Evolutionary conservation across 1,139 yeast genomes (phyloP).

Genomic region (Debaryomycetaceae sp.): DNA sequence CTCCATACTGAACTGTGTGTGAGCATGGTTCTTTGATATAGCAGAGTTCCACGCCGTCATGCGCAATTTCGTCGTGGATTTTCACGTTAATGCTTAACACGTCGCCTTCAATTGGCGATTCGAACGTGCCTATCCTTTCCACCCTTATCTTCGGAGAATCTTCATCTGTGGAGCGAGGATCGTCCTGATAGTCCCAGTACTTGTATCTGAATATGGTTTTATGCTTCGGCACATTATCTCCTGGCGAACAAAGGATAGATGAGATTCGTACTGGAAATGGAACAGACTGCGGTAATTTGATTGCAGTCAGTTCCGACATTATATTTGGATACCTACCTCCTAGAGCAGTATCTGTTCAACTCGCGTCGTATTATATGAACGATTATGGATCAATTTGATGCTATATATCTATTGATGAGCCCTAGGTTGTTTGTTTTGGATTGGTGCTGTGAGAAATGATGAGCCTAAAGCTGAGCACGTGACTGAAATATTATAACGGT

Average conservation of each 20-base stretch:
- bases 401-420: not conserved
- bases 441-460: not conserved
- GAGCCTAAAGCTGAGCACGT: not conserved
- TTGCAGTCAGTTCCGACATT: conserved; percentile 33
- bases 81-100: conserved; percentile 48
- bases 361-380: not conserved
- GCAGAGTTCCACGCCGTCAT: conserved; percentile 48
- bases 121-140: conserved; percentile 68
- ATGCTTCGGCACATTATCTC: conserved; percentile 49
- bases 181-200: conserved; percentile 66
- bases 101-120: conserved; percentile 78
- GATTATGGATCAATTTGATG: not conserved
- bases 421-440: not conserved
- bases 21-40: conserved; percentile 77
- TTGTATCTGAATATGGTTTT: conserved; percentile 57
- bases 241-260: conserved; percentile 42
- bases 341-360: not conserved
- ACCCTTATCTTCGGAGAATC: conserved; percentile 47
- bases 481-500: not conserved
- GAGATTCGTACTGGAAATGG: conserved; percentile 70
- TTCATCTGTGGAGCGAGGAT: conserved; percentile 47
- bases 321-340: not conserved
- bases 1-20: conserved; percentile 95
- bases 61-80: conserved; percentile 59
- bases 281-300: conserved; percentile 51